Evolutionary conservation across 2,329 filamentous ascomycete genomes (phyloP).

Genomic region (Colletotrichum sp.): DNA sequence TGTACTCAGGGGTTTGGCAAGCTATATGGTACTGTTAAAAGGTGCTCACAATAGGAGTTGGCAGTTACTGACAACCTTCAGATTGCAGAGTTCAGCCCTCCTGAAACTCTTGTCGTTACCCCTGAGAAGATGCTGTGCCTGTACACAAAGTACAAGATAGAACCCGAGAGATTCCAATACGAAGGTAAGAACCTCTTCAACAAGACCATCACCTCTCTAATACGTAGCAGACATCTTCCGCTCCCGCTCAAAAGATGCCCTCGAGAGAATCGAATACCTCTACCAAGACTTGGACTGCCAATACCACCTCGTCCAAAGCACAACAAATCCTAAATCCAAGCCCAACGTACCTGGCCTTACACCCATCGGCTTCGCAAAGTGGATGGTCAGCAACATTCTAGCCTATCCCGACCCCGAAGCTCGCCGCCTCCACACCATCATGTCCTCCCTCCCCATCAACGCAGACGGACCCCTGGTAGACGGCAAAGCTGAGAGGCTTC

Average conservation of each 20-base stretch:
- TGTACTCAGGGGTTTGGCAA: slow-evolving; percentile 75
- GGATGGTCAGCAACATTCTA: slow-evolving; percentile 75
- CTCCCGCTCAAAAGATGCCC: slow-evolving; percentile 38
- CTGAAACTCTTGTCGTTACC: slow-evolving; percentile 65
- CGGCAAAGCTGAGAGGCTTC: slow-evolving; percentile 74
- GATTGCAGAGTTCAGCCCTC: slow-evolving; percentile 31
- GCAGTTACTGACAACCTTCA: slow-evolving; percentile 10
- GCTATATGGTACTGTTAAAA: slow-evolving; percentile 66
- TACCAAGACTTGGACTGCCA: slow-evolving; percentile 61
- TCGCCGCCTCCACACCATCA: slow-evolving; percentile 69
- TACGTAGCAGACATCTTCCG: slow-evolving; percentile 57
- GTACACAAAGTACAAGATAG: slow-evolving; percentile 70
- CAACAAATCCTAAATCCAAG: slow-evolving; percentile 43
- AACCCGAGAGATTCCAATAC: slow-evolving; percentile 73
- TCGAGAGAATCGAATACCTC: slow-evolving; percentile 61
- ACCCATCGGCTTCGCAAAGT: slow-evolving; percentile 70
- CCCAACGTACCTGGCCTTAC: slow-evolving; percentile 71
- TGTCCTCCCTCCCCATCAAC: slow-evolving; percentile 72
- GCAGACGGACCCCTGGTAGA: slow-evolving; percentile 54
- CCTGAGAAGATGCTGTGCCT: slow-evolving; percentile 78
- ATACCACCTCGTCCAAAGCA: slow-evolving; percentile 68
- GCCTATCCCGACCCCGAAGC: slow-evolving; percentile 80
- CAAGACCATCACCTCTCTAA: background rate
- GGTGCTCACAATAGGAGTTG: background rate
- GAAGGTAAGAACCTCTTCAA: slow-evolving; percentile 51